Conservation (phyloP, 768 basidiomycete genomes). For the Pleurotus citrinopileatus region DNA sequence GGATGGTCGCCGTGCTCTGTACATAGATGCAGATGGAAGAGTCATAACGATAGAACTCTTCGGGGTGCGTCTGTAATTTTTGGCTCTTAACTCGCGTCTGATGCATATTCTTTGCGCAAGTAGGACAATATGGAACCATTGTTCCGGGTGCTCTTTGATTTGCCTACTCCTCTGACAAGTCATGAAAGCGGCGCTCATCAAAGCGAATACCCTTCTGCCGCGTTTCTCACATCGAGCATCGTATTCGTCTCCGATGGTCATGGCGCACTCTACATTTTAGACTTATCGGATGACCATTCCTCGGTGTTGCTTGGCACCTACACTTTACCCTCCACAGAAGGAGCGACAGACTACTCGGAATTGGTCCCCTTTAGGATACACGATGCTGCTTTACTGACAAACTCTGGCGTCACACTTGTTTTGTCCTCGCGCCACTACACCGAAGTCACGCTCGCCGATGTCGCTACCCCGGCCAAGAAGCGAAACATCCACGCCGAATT, state of each 20-base stretch:
- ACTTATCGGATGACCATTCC: slow-evolving; percentile 36
- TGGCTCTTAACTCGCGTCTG: slow-evolving; percentile 11
- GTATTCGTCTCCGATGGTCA: slow-evolving; percentile 67
- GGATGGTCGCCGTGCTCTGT: slow-evolving; percentile 48
- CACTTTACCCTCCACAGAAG: slow-evolving; percentile 35
- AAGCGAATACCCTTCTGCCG: slow-evolving; percentile 73
- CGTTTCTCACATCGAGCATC: slow-evolving; percentile 47
- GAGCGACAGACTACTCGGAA: slow-evolving; percentile 17
- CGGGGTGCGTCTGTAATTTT: slow-evolving; percentile 37
- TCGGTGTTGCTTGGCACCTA: slow-evolving; percentile 52
- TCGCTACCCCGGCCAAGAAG: slow-evolving; percentile 12
- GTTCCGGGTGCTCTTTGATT: slow-evolving; percentile 55
- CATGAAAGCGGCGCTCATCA: slow-evolving; percentile 38
- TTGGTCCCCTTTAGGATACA: slow-evolving; percentile 45
- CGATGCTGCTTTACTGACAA: slow-evolving; percentile 33
- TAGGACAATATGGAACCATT: slow-evolving; percentile 51
- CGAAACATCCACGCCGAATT: slow-evolving; percentile 40
- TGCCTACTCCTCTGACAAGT: slow-evolving; percentile 51
- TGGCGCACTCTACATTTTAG: slow-evolving; percentile 64
- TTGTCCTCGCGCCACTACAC: slow-evolving; percentile 59
- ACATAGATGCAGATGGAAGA: slow-evolving; percentile 62
- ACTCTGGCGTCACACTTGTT: slow-evolving; percentile 37
- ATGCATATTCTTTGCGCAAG: slow-evolving; percentile 18
- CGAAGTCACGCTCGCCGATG: slow-evolving; percentile 16
- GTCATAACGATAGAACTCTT: slow-evolving; percentile 59